These are phyloP conservation scores for Coccomyxa subellipsoidea DNA, from an alignment of 163 green algal genomes.

Conservation along the genomic window DNA sequence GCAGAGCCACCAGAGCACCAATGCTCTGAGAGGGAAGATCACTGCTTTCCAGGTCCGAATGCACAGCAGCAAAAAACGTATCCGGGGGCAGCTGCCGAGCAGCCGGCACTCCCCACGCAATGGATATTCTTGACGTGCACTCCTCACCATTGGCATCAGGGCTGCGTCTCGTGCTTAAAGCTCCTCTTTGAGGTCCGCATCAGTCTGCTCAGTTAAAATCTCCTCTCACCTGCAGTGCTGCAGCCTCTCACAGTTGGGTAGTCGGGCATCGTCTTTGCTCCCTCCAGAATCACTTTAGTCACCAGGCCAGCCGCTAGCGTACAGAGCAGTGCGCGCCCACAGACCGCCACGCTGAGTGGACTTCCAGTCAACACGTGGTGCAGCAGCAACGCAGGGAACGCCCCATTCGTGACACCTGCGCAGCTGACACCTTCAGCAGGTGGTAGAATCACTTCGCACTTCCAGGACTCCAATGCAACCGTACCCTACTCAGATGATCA, in stretches of 20 bases:
- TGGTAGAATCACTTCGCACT: neutral
- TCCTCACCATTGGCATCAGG: no score
- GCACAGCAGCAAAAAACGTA: no score
- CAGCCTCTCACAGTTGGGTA: neutral
- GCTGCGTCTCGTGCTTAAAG: neutral
- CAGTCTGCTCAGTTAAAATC: neutral
- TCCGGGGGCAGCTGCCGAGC: no score
- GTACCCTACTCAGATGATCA: no score
- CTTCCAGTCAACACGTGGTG: conserved; percentile 19
- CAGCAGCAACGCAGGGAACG: conserved; percentile 29
- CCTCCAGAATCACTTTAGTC: neutral
- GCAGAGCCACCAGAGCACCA: no score
- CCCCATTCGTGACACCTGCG: conserved; percentile 25
- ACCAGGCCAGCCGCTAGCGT: conserved; percentile 15
- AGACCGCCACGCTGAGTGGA: conserved; percentile 21
- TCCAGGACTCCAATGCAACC: no score
- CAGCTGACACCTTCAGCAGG: neutral
- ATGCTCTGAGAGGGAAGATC: no score
- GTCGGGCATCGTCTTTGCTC: neutral
- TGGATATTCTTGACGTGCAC: no score
- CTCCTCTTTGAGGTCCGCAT: neutral
- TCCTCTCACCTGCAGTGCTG: neutral
- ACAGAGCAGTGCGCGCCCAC: neutral
- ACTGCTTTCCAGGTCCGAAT: no score
- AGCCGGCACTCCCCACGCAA: no score